A percentile compares a stretch with the other conserved stretches of the same genome.
phyloP scores from a whole-genome alignment of 495 filamentous ascomycete species.

The Penicillium tannophilum region DNA sequence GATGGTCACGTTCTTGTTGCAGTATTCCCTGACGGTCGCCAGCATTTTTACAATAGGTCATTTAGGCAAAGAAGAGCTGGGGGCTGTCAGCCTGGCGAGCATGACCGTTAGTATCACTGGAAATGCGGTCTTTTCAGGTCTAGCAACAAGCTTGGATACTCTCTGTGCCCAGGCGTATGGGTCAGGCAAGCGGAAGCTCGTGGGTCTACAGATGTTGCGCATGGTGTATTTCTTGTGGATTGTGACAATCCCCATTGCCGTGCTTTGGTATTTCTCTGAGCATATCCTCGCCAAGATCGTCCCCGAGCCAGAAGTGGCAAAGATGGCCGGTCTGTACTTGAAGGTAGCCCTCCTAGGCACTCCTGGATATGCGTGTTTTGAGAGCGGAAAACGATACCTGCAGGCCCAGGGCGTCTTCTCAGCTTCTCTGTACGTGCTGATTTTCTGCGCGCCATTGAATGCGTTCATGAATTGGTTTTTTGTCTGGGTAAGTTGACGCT shows the following conservation, averaged over 20 bases:
- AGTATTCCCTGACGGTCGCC: slow-evolving; percentile 73
- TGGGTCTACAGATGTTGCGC: slow-evolving; percentile 71
- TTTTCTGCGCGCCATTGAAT: slow-evolving; percentile 72
- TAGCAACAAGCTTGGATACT: slow-evolving; percentile 74
- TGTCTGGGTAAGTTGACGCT: slow-evolving; percentile 58
- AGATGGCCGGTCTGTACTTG: slow-evolving; percentile 67
- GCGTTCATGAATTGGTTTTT: slow-evolving; percentile 75
- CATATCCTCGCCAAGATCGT: slow-evolving; percentile 63
- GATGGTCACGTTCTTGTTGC: slow-evolving; percentile 71
- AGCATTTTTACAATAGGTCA: slow-evolving; percentile 70
- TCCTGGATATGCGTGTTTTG: slow-evolving; percentile 72
- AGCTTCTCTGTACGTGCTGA: slow-evolving; percentile 64
- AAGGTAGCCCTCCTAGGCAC: slow-evolving; percentile 66
- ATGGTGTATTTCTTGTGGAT: slow-evolving; percentile 67
- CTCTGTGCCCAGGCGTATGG: slow-evolving; percentile 78
- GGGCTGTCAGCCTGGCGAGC: slow-evolving; percentile 64
- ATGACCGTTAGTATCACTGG: slow-evolving; percentile 77
- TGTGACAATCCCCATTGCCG: slow-evolving; percentile 64
- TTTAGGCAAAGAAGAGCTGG: slow-evolving; percentile 63
- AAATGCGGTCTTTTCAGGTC: slow-evolving; percentile 70
- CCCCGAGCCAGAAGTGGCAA: slow-evolving; percentile 63
- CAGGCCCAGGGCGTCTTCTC: slow-evolving; percentile 76
- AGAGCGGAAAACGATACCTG: slow-evolving; percentile 71
- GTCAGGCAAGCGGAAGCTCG: slow-evolving; percentile 65
- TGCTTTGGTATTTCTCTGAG: slow-evolving; percentile 65